Evolutionary conservation across 352 stramenopile genomes (phyloP), one percentile per base, ranked within the genome.

Genomic region (Bremia lactucae): DNA sequence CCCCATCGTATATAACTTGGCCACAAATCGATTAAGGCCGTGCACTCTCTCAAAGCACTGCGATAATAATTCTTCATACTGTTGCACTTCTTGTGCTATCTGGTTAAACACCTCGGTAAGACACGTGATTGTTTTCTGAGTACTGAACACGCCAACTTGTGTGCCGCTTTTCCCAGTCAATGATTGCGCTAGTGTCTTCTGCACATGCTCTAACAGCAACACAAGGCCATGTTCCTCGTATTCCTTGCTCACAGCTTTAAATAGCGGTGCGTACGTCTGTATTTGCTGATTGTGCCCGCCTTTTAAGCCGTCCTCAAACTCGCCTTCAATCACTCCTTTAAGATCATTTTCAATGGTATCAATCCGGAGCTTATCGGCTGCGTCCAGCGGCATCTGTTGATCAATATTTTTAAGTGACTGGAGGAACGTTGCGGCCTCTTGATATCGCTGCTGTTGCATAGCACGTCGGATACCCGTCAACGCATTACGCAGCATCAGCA

Each of bases 281-380:
- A 94, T 46, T 21, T 70, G 55, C 20, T 43, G 43, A 10, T 48
- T 55, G 35, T 89, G 72, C 4, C 54, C 50, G 6, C 53, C 44
- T 4, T 47, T 54, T 24, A 94, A 37, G 0, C 72, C 77, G 1
- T 74, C 55, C 9, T 76, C 71, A 14, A 89, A 87, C 19, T 65
- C 52, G 16, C 61, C 60, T 57, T 90, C 76, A 54, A 94, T 80
- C 23, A 87, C 59, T 19, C 52, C 54, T 49, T 88, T 86, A 1
- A 91, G 65, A 36, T 94, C 78, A 43, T 68, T 87, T 59, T 94
- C 81, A 35, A 86, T 79, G 11, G 73, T 87, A 52, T 89, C 79
- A 18, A 94, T 61, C 25, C 78, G 78, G 41, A 94, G 46, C 36
- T 85, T 86, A 46, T 94, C 81, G 8, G 78, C 75, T 11, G 85